Percentiles rank a stretch among this genome's conserved stretches.
These are phyloP conservation scores for Rhododendron molle DNA, from an alignment of 148 eudicot genomes.

Conservation along the genomic window DNA sequence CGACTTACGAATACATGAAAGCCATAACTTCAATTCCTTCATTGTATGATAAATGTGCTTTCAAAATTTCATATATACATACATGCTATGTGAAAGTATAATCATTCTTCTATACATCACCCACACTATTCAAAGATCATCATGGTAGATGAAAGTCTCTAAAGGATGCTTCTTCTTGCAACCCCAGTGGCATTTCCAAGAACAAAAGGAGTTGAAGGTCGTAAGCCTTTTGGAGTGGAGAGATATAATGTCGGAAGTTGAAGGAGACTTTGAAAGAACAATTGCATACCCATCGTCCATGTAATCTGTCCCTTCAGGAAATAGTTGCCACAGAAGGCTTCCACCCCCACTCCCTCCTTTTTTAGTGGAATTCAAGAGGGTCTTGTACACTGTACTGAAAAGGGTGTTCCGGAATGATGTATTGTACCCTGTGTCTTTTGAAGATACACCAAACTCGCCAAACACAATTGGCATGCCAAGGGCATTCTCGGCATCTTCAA, in stretches of 20 bases:
- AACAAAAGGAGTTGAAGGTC: slow-evolving; percentile 46
- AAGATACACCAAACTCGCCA: slow-evolving; percentile 63
- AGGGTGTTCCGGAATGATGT: slow-evolving; percentile 46
- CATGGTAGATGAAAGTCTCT: slow-evolving; percentile 9
- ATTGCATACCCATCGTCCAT: slow-evolving; percentile 82
- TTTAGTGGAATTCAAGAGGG: slow-evolving; percentile 49
- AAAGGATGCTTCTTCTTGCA: slow-evolving; percentile 48
- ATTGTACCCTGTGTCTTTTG: slow-evolving; percentile 64
- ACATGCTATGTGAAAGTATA: background rate
- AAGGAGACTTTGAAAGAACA: slow-evolving; percentile 50
- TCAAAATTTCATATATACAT: background rate
- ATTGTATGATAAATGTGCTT: background rate
- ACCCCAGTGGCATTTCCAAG: slow-evolving; percentile 61
- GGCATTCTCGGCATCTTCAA: slow-evolving; percentile 62
- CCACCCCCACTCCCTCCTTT: slow-evolving; percentile 82
- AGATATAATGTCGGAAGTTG: slow-evolving; percentile 51
- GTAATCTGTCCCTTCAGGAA: slow-evolving; percentile 67
- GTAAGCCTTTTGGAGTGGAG: slow-evolving; percentile 50
- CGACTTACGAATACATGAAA: background rate
- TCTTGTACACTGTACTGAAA: slow-evolving; percentile 42
- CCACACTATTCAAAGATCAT: slow-evolving; percentile 22
- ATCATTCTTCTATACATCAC: slow-evolving; percentile 25
- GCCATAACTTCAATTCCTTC: background rate
- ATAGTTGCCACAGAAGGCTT: slow-evolving; percentile 75
- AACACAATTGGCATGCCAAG: slow-evolving; percentile 73